Conservation (phyloP, 2,329 filamentous ascomycete genomes). For the Rhytidhysteron rufulum region DNA sequence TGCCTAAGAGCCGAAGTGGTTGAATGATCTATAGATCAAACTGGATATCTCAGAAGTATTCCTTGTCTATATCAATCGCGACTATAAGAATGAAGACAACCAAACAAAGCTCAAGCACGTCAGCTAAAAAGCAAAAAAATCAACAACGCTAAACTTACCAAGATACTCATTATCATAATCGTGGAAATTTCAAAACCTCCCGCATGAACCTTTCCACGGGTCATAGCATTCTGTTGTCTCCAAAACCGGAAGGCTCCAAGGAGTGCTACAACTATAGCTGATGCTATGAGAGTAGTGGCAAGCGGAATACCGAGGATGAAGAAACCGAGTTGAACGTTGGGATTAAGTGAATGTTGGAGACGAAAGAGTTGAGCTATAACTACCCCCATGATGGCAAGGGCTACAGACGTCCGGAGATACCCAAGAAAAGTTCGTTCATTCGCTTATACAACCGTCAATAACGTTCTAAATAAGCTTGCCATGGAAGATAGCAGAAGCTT, state of each 20-base stretch:
- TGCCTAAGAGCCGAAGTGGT: too few relatives aligned
- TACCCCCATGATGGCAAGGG: conserved; percentile 65
- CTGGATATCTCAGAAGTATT: conserved; percentile 7
- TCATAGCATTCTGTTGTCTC: conserved; percentile 57
- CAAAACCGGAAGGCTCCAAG: conserved; percentile 59
- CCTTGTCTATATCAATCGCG: conserved; percentile 16
- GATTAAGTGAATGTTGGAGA: conserved; percentile 49
- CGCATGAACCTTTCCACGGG: conserved; percentile 53
- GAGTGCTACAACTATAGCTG: conserved; percentile 47
- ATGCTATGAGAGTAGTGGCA: conserved; percentile 44
- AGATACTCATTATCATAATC: conserved; percentile 43
- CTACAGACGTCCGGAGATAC: conserved; percentile 67
- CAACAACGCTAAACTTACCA: conserved; percentile 42
- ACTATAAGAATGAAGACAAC: conserved; percentile 12
- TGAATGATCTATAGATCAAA: neutral
- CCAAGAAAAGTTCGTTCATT: conserved; percentile 71
- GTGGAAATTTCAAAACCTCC: conserved; percentile 57
- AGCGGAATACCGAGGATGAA: conserved; percentile 60
- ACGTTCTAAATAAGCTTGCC: neutral
- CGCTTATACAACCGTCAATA: conserved; percentile 43
- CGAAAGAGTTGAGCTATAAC: conserved; percentile 65
- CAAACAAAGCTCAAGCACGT: conserved; percentile 8
- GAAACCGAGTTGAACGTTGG: conserved; percentile 53
- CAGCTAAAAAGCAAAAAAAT: conserved; percentile 8
- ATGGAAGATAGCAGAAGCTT: too few relatives aligned